phyloP scores from a whole-genome alignment of 2,329 filamentous ascomycete genomes.

The Amesomyces nigricolor region DNA sequence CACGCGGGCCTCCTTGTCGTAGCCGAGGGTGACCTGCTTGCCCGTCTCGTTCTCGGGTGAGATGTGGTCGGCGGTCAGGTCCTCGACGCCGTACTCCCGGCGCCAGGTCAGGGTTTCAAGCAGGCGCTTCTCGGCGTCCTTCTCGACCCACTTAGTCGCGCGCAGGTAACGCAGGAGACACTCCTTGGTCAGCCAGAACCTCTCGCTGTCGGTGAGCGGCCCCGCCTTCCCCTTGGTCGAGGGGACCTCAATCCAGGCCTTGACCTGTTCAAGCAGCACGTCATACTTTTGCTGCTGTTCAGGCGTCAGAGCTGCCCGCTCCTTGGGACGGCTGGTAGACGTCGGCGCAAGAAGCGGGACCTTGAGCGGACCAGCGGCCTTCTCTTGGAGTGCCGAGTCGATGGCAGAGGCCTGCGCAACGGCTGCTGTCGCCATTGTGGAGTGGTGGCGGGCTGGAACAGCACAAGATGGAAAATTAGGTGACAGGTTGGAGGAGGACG shows the following conservation, averaged over 20 bases:
- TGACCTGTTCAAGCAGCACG: slow-evolving; percentile 63
- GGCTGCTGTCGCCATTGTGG: slow-evolving; percentile 12
- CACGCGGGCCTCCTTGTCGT: slow-evolving; percentile 76
- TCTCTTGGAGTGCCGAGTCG: slow-evolving; percentile 19
- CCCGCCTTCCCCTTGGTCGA: slow-evolving; percentile 53
- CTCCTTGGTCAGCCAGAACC: slow-evolving; percentile 85
- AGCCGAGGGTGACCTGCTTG: slow-evolving; percentile 87
- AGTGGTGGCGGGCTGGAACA: too few species aligned
- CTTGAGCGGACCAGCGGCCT: slow-evolving; percentile 25
- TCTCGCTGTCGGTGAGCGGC: slow-evolving; percentile 72
- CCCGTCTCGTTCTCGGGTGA: slow-evolving; percentile 93
- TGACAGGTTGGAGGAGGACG: neutral
- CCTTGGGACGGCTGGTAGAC: slow-evolving; percentile 50
- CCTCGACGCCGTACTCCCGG: slow-evolving; percentile 78
- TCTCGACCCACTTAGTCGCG: slow-evolving; percentile 82
- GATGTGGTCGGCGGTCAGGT: slow-evolving; percentile 78
- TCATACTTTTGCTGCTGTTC: slow-evolving; percentile 83
- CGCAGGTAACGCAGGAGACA: slow-evolving; percentile 89
- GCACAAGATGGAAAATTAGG: too few species aligned
- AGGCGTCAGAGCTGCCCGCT: slow-evolving; percentile 56
- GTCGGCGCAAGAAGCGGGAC: slow-evolving; percentile 52
- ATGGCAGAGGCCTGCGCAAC: slow-evolving; percentile 13
- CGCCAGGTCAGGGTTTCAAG: slow-evolving; percentile 80
- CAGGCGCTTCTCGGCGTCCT: slow-evolving; percentile 72
- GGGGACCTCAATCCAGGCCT: slow-evolving; percentile 64